Evolutionary conservation across 2,329 filamentous ascomycete genomes (phyloP).

Genomic region (Fusarium solani-melongenae): DNA sequence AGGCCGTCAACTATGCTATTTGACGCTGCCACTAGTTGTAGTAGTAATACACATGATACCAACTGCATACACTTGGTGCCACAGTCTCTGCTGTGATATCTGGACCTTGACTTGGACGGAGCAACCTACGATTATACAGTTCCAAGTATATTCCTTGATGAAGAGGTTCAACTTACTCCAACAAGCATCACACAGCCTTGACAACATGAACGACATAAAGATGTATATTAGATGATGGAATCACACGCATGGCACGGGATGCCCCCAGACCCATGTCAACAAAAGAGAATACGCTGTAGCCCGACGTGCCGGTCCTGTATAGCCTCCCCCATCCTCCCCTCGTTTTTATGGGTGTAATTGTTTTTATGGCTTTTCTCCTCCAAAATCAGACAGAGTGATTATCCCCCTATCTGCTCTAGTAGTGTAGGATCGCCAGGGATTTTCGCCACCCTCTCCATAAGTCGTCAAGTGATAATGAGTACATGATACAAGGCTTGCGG

Average conservation of each 20-base stretch:
- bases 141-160: too few species aligned
- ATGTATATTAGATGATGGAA: conserved; percentile 37
- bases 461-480: conserved; percentile 42
- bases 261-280: conserved; percentile 29
- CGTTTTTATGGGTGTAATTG: conserved; percentile 21
- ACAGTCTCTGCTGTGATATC: not conserved
- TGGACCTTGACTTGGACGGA: too few species aligned
- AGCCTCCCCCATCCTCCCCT: conserved; percentile 15
- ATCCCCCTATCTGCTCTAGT: conserved; percentile 14
- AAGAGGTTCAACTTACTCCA: too few species aligned
- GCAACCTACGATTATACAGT: too few species aligned
- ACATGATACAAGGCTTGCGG: conserved; percentile 40
- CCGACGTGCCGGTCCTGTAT: conserved; percentile 27
- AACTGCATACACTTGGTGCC: not conserved
- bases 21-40: conserved; percentile 41
- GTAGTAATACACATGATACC: conserved; percentile 45
- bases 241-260: conserved; percentile 28
- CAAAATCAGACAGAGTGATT: conserved; percentile 8
- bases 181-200: too few species aligned
- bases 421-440: conserved; percentile 6
- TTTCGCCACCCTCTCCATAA: conserved; percentile 35
- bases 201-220: conserved; percentile 29
- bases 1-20: conserved; percentile 31
- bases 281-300: conserved; percentile 41
- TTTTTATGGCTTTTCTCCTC: conserved; percentile 20